Evolutionary conservation across 805 yeast genomes (phyloP), one percentile per base, ranked within the genome.

Genomic region (Candida xiaguanensis): DNA sequence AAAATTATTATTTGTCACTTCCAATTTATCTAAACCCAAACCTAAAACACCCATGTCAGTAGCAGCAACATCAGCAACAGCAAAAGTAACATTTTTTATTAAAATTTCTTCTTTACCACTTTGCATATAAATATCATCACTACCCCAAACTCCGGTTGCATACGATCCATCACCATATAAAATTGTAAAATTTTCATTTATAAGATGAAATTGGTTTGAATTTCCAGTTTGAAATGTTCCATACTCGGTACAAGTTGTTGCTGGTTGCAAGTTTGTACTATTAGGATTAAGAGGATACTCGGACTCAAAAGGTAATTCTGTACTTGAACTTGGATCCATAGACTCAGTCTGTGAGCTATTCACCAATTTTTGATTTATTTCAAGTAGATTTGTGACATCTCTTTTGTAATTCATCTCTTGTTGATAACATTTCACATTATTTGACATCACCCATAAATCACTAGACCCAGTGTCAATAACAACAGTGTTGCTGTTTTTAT

Each of bases 111-210:
- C 14, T 11, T 18, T 34, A 12, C 11, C 9, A 24, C 16, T 40
- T 18, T 15, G 46, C 29, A 57, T 38, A 1, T 36, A 14, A 22
- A 53, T 38, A 23, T 26, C 28, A 36, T 57, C 65, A 2, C 34
- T 40, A 5, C 55, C 63, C 78, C 80, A 80, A 12, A 49, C 44
- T 9, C 85, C 86, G 9, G 53, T 48, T 11, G 79, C 80, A 44
- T 58, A 69, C 6, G 71, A 58, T 18, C 65, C 63, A 46, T 77
- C 82, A 12, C 70, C 72, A 51, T 78, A 78, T 34, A 51, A 11
- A 25, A 38, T 32, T n/a, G 14, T 14, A 18, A 38, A 41, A 13
- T 28, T 8, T 6, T 24, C n/a, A 34, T 19, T 32, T 7, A 34
- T 24, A 15, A 4, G 40, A 1, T 44, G 16, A 46, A 56, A 72